Evolutionary conservation across 2,329 filamentous ascomycete genomes (phyloP), one percentile per base, ranked within the genome.

Genomic region (Colletotrichum sp.): DNA sequence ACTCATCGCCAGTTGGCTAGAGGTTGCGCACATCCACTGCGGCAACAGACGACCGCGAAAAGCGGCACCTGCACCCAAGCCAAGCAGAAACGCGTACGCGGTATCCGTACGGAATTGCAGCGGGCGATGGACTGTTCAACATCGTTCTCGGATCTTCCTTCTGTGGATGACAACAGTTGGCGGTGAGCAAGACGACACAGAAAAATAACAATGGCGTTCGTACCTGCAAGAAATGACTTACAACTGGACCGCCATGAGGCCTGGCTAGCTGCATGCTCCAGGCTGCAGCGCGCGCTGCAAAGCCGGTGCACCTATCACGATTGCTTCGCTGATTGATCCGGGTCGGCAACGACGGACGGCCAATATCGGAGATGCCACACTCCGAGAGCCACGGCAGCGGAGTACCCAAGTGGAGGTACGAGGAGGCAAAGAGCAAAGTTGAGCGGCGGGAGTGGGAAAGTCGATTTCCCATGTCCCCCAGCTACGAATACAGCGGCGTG

Each of bases 321-420:
- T 18, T 32, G 39, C 32, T 59, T 59, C 69, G 69, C 73, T 72
- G 57, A 36, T 76, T 32, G 39, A 70, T 67, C 63, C 63, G 69
- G 28, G 69, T 72, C 52, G 55, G 39, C 64, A 44, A n/a, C 28
- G 55, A 26, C 26, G 39, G 57, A 67, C 55, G 57, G 72, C 57
- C 32, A 55, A 34, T 26, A 57, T 72, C 68, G 72, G 72, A 71
- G 57, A 34, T 24, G 72, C 36, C 49, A 60, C 49, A 30, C 63
- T 62, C 60, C 21, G 72, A 71, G 68, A 60, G 71, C 71, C 36
- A 63, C 39, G 70, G 63, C 63, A 63, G 69, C 73, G 69, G 73
- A 75, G 73, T 30, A 63, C 63, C 26, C 63, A 68, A 64, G 73
- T 72, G 64, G 68, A 73, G 63, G 73, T 44, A 65, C 49, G 28